Evolutionary conservation across 2,329 filamentous ascomycete genomes (phyloP).

Genomic region (Talaromyces verruculosus): DNA sequence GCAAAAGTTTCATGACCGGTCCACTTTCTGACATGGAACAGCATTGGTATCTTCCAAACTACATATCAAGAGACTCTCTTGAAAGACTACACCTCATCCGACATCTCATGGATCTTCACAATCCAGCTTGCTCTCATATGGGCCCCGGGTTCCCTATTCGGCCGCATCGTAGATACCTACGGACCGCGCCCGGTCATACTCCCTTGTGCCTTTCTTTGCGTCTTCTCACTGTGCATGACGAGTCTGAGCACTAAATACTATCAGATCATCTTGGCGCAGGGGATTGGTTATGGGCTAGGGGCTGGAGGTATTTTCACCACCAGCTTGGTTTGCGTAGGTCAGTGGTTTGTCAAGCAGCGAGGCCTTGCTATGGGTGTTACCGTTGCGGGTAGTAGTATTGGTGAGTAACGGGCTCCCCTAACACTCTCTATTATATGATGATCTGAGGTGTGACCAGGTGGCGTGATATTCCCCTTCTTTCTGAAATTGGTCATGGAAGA

Average conservation of each 20-base stretch:
- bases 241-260: slow-evolving; percentile 45
- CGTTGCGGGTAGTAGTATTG: slow-evolving; percentile 45
- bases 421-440: background rate
- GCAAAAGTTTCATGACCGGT: background rate
- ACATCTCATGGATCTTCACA: slow-evolving; percentile 48
- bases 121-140: slow-evolving; percentile 44
- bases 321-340: slow-evolving; percentile 28
- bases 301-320: slow-evolving; percentile 13
- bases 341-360: slow-evolving; percentile 57
- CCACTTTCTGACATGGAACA: slow-evolving; percentile 4
- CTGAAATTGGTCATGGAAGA: slow-evolving; percentile 23
- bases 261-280: slow-evolving; percentile 49
- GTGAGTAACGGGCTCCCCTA: background rate
- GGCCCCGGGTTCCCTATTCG: slow-evolving; percentile 44
- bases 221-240: slow-evolving; percentile 48
- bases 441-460: slow-evolving; percentile 16
- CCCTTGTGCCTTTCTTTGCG: slow-evolving; percentile 40
- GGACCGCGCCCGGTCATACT: slow-evolving; percentile 41
- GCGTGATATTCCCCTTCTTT: slow-evolving; percentile 30
- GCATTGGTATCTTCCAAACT: slow-evolving; percentile 30
- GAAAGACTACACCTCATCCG: slow-evolving; percentile 31
- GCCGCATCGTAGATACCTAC: slow-evolving; percentile 49
- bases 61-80: slow-evolving; percentile 28
- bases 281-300: slow-evolving; percentile 48
- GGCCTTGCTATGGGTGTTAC: slow-evolving; percentile 56